A percentile compares a stretch with the other conserved stretches of the same genome.
These are phyloP conservation scores for Fusarium transvaalense DNA, from an alignment of 2,329 filamentous ascomycete genomes.

Conservation along the genomic window DNA sequence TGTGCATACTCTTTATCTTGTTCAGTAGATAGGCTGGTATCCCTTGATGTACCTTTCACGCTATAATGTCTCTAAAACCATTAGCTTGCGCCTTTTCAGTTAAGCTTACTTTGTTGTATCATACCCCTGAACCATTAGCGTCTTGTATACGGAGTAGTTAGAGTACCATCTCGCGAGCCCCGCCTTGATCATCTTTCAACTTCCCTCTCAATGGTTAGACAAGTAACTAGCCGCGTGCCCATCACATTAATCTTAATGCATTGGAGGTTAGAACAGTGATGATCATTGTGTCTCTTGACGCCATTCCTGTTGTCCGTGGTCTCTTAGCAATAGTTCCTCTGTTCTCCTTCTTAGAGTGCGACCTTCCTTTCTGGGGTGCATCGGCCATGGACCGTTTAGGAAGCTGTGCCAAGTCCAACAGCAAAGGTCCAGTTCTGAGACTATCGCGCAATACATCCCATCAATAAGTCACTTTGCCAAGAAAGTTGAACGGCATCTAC, in stretches of 20 bases:
- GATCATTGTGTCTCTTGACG: neutral
- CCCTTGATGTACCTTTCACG: too few relatives aligned
- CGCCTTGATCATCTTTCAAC: neutral
- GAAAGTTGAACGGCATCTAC: neutral
- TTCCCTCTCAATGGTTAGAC: neutral
- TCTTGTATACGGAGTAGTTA: too few relatives aligned
- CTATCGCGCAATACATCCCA: conserved; percentile 5
- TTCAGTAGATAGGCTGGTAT: too few relatives aligned
- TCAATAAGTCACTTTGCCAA: neutral
- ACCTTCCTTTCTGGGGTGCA: conserved; percentile 10
- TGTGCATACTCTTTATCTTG: too few relatives aligned
- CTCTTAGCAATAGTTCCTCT: conserved; percentile 1
- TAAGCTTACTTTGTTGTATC: neutral
- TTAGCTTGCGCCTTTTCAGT: too few relatives aligned
- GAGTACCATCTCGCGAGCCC: neutral
- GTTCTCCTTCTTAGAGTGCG: neutral
- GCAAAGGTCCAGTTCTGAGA: neutral
- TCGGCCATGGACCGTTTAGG: conserved; percentile 10
- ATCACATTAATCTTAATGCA: neutral
- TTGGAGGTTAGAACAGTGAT: neutral
- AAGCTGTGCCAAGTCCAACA: neutral
- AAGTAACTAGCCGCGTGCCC: neutral
- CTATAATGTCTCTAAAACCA: too few relatives aligned
- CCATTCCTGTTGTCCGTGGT: neutral
- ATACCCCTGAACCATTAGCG: neutral